Base-by-base conservation (phyloP, 805 yeast species). In the Saturnispora sekii region DNA sequence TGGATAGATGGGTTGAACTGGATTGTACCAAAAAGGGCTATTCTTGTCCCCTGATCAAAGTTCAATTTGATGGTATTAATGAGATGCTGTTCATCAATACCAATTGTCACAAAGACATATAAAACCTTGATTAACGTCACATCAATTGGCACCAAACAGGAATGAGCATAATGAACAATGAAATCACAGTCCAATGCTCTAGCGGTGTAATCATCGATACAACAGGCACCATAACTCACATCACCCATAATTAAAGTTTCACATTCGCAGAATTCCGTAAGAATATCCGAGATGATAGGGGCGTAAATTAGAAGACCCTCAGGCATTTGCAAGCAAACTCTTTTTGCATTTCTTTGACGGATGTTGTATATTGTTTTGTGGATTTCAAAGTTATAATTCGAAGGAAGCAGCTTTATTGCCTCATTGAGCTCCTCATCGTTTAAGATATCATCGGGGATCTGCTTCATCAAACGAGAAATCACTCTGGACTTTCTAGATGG, bases 161-260 rank as follows among this genome's bases (percentile, higher is more conserved):
- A 87, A 61, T 93, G 98, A 1, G 98, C 98, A 63, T 93, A 93
- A 64, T 93, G 98, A 11, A 90, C 87, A 48, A 93, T 79, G 56
- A 89, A 83, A 59, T 93, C 98, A 65, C 98, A 93, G 40, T 84
- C 96, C 26, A 93, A 64, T 0, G 97, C 79, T 51, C 89, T 70
- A 2, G 98, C 98, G 0, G 98, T 89, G 59, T 72, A 93, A 59
- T 93, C 98, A 61, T 93, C 98, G 38, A 93, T 88, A 65, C 98
- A 93, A 61, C 98, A 93, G 0, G 98, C 98, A 36, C 98, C 98
- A 58, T 93, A 93, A 0, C 97, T 86, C 0, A 93, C 98, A 62
- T 93, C 98, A 2, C 98, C 98, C 98, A 93, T 93, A 2, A 90
- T 93, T 1, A 93, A 69, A 0, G 89, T 84, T 57, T 89, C 96